Conservation (phyloP, 257 asterid species). For the Ilex asprella region DNA sequence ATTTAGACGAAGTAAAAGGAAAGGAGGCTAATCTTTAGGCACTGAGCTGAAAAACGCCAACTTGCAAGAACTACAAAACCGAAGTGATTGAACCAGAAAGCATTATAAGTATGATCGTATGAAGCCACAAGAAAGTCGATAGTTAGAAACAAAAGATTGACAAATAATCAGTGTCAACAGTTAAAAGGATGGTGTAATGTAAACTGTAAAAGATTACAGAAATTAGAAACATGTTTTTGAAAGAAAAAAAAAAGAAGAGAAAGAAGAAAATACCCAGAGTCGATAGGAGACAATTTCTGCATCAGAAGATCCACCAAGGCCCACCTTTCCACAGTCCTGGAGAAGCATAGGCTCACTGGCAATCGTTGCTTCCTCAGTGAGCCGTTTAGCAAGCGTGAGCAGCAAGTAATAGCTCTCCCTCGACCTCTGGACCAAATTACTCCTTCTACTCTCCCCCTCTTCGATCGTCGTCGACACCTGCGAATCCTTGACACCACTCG, state of each 20-base stretch:
- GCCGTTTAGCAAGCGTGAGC: constrained; percentile 59
- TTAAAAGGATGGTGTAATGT: no score
- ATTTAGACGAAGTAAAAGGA: no score
- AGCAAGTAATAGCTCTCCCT: constrained; percentile 69
- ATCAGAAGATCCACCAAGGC: constrained; percentile 46
- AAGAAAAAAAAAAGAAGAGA: not conserved
- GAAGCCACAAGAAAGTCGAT: no score
- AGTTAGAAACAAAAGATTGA: no score
- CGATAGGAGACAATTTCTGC: constrained; percentile 59
- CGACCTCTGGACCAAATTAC: constrained; percentile 29
- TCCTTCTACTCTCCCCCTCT: constrained; percentile 22
- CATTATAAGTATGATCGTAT: no score
- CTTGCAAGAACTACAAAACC: no score
- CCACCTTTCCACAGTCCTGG: constrained; percentile 31
- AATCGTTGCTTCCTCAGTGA: constrained; percentile 18
- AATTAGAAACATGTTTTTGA: no score
- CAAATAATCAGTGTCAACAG: no score
- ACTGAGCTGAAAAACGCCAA: no score
- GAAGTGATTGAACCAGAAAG: no score
- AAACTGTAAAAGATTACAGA: no score
- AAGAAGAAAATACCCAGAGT: constrained; percentile 55
- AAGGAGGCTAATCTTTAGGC: no score
- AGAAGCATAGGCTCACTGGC: constrained; percentile 42
- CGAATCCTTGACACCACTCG: constrained; percentile 41
- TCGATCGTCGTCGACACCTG: constrained; percentile 3